Percentiles rank a stretch among this genome's conserved stretches.
Evolutionary conservation across 2,329 filamentous ascomycete genomes (phyloP).

Genomic region (Aspergillus pseudoterreus): DNA sequence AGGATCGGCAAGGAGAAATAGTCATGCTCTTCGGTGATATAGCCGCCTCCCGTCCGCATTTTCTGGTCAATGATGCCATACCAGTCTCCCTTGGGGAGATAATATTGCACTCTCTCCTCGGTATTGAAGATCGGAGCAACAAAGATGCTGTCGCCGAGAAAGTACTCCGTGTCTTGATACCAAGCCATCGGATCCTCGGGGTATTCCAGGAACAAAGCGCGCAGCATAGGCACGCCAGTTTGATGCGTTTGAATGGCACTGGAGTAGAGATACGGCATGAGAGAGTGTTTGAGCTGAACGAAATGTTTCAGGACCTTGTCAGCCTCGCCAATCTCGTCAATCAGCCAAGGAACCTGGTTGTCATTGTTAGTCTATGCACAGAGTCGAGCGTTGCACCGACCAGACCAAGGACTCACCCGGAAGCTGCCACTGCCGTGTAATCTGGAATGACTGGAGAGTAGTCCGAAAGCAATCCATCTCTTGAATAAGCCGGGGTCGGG

Average conservation of each 20-base stretch:
- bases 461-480: slow-evolving; percentile 9
- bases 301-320: slow-evolving; percentile 7
- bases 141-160: slow-evolving; percentile 7
- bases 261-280: slow-evolving; percentile 9
- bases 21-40: slow-evolving; percentile 6
- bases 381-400: neutral
- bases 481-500: slow-evolving; percentile 6
- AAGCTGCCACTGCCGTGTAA: slow-evolving; percentile 7
- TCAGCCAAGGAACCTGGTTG: slow-evolving; percentile 7
- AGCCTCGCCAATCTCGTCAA: slow-evolving; percentile 3
- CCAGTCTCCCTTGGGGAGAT: slow-evolving; percentile 8
- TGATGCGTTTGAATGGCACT: slow-evolving; percentile 6
- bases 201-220: slow-evolving; percentile 6
- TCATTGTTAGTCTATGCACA: neutral
- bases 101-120: slow-evolving; percentile 1
- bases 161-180: slow-evolving; percentile 7
- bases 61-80: slow-evolving; percentile 6
- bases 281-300: slow-evolving; percentile 5
- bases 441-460: slow-evolving; percentile 8
- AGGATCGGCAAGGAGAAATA: slow-evolving; percentile 4
- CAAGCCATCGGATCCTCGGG: slow-evolving; percentile 5
- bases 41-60: slow-evolving; percentile 4
- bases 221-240: slow-evolving; percentile 5
- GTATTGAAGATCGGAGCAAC: slow-evolving; percentile 7
- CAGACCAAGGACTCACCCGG: neutral